phyloP scores from a whole-genome alignment of 352 stramenopile species.

The Phytopythium ostracodes region DNA sequence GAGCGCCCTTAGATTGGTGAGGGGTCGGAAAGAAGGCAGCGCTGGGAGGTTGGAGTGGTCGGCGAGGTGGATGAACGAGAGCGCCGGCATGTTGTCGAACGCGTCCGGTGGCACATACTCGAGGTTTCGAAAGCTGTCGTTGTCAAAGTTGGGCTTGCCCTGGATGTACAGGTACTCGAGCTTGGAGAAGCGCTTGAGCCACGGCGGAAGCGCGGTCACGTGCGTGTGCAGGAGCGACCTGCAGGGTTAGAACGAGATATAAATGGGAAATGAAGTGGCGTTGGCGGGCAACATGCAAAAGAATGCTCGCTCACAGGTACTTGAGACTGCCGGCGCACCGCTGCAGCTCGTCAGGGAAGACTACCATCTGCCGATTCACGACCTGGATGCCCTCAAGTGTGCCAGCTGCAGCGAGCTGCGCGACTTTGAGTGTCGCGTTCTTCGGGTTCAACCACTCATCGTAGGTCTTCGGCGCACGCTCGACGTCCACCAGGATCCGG shows the following conservation, averaged over 20 bases:
- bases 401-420: constrained; percentile 21
- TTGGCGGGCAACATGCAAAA: neutral
- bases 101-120: constrained; percentile 15
- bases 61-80: constrained; percentile 32
- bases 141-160: constrained; percentile 13
- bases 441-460: constrained; percentile 17
- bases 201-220: constrained; percentile 18
- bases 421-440: constrained; percentile 15
- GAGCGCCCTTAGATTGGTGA: constrained; percentile 24
- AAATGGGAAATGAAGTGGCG: neutral
- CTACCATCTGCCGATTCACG: constrained; percentile 23
- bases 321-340: constrained; percentile 21
- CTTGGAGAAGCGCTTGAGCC: constrained; percentile 21
- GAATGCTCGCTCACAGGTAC: constrained; percentile 23
- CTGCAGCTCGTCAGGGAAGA: constrained; percentile 17
- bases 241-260: neutral
- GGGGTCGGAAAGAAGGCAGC: constrained; percentile 18
- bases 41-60: constrained; percentile 11
- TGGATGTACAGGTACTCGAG: constrained; percentile 38
- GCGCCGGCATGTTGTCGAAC: constrained; percentile 23
- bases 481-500: constrained; percentile 21
- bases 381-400: constrained; percentile 28
- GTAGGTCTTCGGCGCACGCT: constrained; percentile 13
- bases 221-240: constrained; percentile 31
- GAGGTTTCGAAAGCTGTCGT: constrained; percentile 8